Conservation (phyloP, 495 filamentous ascomycete species). For the Symbiotaphrina buchneri region DNA sequence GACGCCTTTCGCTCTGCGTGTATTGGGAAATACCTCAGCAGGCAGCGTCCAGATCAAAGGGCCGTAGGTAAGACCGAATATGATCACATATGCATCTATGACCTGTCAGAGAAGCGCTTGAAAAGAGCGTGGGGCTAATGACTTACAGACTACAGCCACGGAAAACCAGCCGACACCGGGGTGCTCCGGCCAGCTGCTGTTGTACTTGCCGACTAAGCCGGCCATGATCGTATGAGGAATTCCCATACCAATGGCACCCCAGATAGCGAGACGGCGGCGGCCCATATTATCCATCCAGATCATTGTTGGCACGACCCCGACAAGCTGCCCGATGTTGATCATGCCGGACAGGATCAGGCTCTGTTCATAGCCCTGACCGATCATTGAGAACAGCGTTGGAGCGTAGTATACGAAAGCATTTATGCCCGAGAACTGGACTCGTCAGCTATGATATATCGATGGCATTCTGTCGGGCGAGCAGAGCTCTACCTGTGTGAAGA, state of each 20-base stretch:
- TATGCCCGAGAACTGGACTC: conserved; percentile 11
- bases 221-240: conserved; percentile 10
- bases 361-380: conserved; percentile 9
- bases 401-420: conserved; percentile 15
- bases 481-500: conserved; percentile 15
- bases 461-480: no score
- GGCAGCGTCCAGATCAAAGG: no score
- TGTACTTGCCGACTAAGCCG: conserved; percentile 7
- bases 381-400: conserved; percentile 9
- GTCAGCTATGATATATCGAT: no score
- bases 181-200: conserved; percentile 8
- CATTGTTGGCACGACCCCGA: conserved; percentile 6
- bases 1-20: conserved; percentile 46
- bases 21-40: conserved; percentile 41
- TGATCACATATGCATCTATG: no score
- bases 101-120: no score
- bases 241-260: conserved; percentile 8
- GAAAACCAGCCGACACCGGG: conserved; percentile 8
- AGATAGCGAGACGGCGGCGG: conserved; percentile 8
- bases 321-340: conserved; percentile 10
- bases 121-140: no score
- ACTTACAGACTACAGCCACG: no score
- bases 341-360: conserved; percentile 12
- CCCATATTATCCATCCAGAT: conserved; percentile 9
- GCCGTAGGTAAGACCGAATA: no score